phyloP scores from a whole-genome alignment of 129 eudicot species.

The Tanacetum coccineum region DNA sequence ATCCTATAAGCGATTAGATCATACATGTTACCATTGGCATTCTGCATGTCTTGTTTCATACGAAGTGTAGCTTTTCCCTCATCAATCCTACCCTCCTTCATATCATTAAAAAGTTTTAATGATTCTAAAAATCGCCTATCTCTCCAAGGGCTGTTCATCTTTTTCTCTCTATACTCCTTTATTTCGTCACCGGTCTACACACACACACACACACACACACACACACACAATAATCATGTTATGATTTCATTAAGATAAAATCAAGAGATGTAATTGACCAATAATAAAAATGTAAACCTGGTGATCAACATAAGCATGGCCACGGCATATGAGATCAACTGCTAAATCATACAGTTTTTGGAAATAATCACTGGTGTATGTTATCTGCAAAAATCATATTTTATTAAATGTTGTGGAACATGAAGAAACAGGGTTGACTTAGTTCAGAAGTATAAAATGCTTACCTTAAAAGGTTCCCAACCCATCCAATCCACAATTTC shows the following conservation, averaged over 20 bases:
- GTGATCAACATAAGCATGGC: constrained; percentile 96
- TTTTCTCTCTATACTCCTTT: constrained; percentile 81
- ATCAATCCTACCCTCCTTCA: constrained; percentile 76
- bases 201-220: no score
- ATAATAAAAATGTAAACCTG: constrained; percentile 48
- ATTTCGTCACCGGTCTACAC: constrained; percentile 74
- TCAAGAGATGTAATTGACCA: background rate
- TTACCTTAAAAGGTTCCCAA: constrained; percentile 91
- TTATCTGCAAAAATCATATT: constrained; percentile 45
- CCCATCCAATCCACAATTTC: constrained; percentile 98
- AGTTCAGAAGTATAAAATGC: background rate
- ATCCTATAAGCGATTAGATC: constrained; percentile 96
- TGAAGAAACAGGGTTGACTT: background rate
- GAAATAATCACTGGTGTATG: constrained; percentile 95
- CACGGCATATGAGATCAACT: constrained; percentile 75
- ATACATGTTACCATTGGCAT: constrained; percentile 85
- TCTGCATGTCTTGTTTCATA: constrained; percentile 97
- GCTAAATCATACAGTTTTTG: constrained; percentile 85
- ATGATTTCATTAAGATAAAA: background rate
- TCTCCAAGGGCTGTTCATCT: constrained; percentile 97
- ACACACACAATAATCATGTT: constrained; percentile 1
- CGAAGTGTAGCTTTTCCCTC: constrained; percentile 97
- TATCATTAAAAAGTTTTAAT: constrained; percentile 71
- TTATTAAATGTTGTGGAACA: constrained; percentile 4
- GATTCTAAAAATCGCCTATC: constrained; percentile 81